A percentile compares a stretch with the other conserved stretches of the same genome.
Conservation (phyloP, 306 rosid genomes). For the Dicorynia guianensis region DNA sequence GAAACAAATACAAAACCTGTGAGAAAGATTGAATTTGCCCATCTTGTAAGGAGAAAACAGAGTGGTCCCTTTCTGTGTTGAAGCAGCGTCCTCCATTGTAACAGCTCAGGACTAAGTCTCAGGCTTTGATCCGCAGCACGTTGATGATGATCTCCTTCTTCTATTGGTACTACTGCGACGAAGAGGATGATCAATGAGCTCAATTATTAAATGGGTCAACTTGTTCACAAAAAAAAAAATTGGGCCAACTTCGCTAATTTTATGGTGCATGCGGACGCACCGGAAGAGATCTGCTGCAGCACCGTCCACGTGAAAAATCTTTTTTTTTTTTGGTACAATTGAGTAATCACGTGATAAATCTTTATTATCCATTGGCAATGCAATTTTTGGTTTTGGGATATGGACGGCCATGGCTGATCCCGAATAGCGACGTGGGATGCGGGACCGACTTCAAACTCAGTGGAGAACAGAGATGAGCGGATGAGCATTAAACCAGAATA, state of each 20-base stretch:
- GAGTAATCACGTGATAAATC: no score
- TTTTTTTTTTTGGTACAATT: no score
- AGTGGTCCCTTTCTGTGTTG: conserved; percentile 18
- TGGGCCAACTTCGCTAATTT: neutral
- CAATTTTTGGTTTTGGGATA: no score
- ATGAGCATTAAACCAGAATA: no score
- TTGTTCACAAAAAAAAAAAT: no score
- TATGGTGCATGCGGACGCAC: neutral
- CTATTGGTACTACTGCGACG: neutral
- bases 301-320: neutral
- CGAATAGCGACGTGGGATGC: no score
- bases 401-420: no score
- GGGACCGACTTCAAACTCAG: no score
- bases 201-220: neutral
- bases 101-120: neutral
- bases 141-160: neutral
- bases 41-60: conserved; percentile 69
- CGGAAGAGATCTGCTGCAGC: neutral
- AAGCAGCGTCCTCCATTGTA: conserved; percentile 49
- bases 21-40: conserved; percentile 53
- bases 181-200: neutral
- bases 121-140: neutral
- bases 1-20: conserved; percentile 35
- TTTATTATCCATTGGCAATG: no score
- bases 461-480: no score